Percentiles rank a stretch among this genome's conserved stretches.
These are phyloP conservation scores for Aciculosporium take DNA, from an alignment of 2,329 filamentous ascomycete species.

Conservation along the genomic window DNA sequence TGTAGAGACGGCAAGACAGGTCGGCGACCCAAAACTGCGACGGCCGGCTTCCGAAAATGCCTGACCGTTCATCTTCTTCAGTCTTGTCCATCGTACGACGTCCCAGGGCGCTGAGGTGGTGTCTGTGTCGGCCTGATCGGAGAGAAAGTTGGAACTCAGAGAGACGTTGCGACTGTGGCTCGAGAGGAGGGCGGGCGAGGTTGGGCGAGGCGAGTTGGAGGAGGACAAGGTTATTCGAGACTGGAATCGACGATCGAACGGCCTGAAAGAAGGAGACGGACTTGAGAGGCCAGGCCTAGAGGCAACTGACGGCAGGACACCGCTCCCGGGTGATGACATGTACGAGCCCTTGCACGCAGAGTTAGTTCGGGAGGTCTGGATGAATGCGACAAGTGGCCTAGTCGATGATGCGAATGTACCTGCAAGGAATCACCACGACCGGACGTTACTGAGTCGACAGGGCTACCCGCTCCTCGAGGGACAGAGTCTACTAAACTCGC, in stretches of 20 bases:
- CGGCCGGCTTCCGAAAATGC: conserved; percentile 85
- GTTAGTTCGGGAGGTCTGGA: conserved; percentile 13
- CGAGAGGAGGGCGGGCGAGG: conserved; percentile 65
- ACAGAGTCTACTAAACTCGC: conserved; percentile 31
- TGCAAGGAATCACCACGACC: conserved; percentile 71
- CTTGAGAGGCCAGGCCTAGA: conserved; percentile 52
- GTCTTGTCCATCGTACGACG: conserved; percentile 86
- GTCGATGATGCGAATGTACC: conserved; percentile 30
- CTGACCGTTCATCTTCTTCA: conserved; percentile 78
- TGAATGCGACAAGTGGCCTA: not conserved
- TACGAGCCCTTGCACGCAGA: conserved; percentile 37
- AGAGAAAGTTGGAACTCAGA: conserved; percentile 52
- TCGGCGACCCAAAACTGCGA: conserved; percentile 83
- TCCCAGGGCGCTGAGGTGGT: conserved; percentile 80
- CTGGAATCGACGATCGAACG: conserved; percentile 90
- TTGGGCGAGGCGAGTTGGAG: conserved; percentile 47
- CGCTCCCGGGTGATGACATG: conserved; percentile 57
- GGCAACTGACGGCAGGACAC: conserved; percentile 53
- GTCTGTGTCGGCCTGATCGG: conserved; percentile 51
- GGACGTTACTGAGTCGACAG: conserved; percentile 53
- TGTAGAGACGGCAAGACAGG: conserved; percentile 77
- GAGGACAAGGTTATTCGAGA: conserved; percentile 55
- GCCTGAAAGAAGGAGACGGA: conserved; percentile 71
- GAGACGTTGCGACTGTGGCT: conserved; percentile 71
- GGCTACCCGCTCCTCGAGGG: conserved; percentile 47